Conservation (phyloP, 352 stramenopile genomes). For the Pelagophyceae sp. region DNA sequence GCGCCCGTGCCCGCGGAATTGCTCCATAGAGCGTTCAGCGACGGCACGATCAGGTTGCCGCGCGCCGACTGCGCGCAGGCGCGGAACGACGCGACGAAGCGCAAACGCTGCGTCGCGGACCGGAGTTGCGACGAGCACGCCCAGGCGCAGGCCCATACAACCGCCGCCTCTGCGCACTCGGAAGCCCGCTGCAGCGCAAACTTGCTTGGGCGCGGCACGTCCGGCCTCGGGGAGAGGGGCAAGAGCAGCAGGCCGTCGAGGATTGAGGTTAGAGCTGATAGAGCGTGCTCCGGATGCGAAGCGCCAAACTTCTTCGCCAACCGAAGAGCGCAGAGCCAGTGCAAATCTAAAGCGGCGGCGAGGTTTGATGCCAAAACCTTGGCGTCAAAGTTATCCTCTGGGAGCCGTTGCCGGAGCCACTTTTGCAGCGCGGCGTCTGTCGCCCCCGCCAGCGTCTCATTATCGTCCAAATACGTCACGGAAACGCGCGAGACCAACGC, state of each 20-base stretch:
- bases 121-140: not conserved
- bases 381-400: too few species aligned
- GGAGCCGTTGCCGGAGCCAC: too few species aligned
- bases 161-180: not conserved
- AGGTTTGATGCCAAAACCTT: not conserved
- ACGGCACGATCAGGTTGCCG: not conserved
- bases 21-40: not conserved
- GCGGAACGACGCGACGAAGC: not conserved
- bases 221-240: not conserved
- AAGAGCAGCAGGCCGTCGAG: not conserved
- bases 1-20: too few species aligned
- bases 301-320: too few species aligned
- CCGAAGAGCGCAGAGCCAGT: not conserved
- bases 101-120: not conserved
- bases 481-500: not conserved
- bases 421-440: too few species aligned
- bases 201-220: not conserved
- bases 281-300: too few species aligned
- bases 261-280: too few species aligned
- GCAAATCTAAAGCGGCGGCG: not conserved
- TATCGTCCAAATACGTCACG: too few species aligned
- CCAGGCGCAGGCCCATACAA: not conserved
- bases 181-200: not conserved
- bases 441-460: too few species aligned
- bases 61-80: not conserved